These are phyloP conservation scores for Penicillium hordei DNA, from an alignment of 2,329 filamentous ascomycete genomes.

Conservation along the genomic window DNA sequence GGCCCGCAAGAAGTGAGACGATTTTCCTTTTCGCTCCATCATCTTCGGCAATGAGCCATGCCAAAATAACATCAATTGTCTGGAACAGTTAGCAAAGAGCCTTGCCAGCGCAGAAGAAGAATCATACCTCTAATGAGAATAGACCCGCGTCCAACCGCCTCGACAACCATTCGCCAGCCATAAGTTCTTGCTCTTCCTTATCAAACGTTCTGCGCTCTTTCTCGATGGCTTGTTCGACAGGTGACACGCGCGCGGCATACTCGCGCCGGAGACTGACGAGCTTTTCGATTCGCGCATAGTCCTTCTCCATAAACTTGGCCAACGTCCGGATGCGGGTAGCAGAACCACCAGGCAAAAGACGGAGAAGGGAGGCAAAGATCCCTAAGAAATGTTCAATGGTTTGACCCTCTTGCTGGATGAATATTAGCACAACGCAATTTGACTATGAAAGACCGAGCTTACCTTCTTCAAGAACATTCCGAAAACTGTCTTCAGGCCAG, in stretches of 20 bases:
- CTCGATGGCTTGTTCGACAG: constrained; percentile 64
- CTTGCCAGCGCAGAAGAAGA: neutral
- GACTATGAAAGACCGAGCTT: neutral
- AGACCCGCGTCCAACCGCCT: constrained; percentile 78
- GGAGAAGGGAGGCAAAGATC: constrained; percentile 79
- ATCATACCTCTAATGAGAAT: constrained; percentile 67
- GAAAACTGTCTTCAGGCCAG: constrained; percentile 81
- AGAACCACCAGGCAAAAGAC: constrained; percentile 74
- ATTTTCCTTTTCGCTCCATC: constrained; percentile 68
- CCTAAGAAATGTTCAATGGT: constrained; percentile 77
- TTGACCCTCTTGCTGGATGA: constrained; percentile 58
- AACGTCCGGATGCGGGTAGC: constrained; percentile 76
- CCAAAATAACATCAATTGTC: constrained; percentile 73
- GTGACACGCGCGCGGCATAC: constrained; percentile 62
- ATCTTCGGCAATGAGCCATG: constrained; percentile 92
- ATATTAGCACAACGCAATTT: constrained; percentile 17
- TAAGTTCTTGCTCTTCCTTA: constrained; percentile 60
- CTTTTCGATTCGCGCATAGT: constrained; percentile 79
- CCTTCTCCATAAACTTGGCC: constrained; percentile 93
- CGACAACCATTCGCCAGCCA: constrained; percentile 71
- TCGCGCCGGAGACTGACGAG: constrained; percentile 70
- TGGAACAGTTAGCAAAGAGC: constrained; percentile 42
- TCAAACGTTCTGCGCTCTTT: constrained; percentile 56
- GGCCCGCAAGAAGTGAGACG: constrained; percentile 62
- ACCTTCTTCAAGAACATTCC: constrained; percentile 81